A percentile compares a stretch with the other conserved stretches of the same genome.
Evolutionary conservation across 23 red algal genomes (phyloP).

Genomic region (Gracilaria domingensis): DNA sequence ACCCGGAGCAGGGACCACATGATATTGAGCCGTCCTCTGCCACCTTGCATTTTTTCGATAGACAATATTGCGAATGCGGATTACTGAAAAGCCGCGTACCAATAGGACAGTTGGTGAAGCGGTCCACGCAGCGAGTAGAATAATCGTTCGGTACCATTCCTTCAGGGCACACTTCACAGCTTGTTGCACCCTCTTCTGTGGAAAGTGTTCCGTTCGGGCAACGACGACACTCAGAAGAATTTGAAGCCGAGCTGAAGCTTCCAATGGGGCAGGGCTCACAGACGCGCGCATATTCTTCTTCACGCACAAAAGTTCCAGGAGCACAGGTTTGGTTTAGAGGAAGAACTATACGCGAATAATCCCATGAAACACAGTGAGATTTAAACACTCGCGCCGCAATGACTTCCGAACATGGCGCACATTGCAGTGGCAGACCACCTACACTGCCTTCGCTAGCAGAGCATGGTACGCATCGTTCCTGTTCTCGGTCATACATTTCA

Average conservation of each 20-base stretch:
- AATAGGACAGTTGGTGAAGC: not conserved
- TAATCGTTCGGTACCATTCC: not conserved
- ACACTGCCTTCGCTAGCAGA: not conserved
- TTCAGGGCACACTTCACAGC: not conserved
- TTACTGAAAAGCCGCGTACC: no score
- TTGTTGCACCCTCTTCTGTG: not conserved
- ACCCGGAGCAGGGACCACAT: not conserved
- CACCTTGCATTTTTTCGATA: not conserved
- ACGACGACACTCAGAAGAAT: not conserved
- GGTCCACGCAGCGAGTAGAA: not conserved
- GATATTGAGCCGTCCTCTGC: not conserved
- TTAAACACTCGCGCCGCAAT: not conserved
- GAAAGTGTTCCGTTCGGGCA: constrained; percentile 2
- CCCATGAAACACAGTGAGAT: not conserved
- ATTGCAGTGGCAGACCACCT: constrained; percentile 1
- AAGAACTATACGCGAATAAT: not conserved
- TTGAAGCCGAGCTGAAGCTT: not conserved
- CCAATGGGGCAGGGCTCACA: not conserved
- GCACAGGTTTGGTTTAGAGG: not conserved
- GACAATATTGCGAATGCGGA: not conserved
- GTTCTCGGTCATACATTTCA: not conserved
- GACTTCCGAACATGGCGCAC: not conserved
- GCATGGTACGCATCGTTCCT: not conserved
- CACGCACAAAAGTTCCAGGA: not conserved
- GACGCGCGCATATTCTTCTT: not conserved